Evolutionary conservation across 2,329 filamentous ascomycete genomes (phyloP).

Genomic region (Diaporthe longicolla): DNA sequence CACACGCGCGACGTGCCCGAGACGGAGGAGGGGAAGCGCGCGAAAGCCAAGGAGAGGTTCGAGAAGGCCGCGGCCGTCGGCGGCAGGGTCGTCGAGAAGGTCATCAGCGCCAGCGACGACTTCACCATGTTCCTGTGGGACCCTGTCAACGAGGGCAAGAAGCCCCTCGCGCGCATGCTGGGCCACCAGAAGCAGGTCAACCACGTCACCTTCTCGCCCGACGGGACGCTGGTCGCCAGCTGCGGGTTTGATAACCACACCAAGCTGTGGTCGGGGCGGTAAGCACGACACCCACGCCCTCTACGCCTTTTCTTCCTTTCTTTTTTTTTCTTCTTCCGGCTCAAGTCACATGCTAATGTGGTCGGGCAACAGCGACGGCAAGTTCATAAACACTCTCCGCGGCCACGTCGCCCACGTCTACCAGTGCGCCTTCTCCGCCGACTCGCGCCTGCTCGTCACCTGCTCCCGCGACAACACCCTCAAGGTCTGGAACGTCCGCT

Average conservation of each 20-base stretch:
- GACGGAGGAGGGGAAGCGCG: conserved; percentile 77
- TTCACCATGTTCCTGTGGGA: conserved; percentile 98
- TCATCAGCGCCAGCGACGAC: conserved; percentile 94
- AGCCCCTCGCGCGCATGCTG: conserved; percentile 89
- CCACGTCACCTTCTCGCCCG: conserved; percentile 93
- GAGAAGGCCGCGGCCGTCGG: conserved; percentile 81
- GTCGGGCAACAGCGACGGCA: conserved; percentile 72
- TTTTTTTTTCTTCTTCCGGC: too few species aligned
- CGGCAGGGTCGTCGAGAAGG: conserved; percentile 80
- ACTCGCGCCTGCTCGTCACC: conserved; percentile 90
- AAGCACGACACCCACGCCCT: conserved; percentile 53
- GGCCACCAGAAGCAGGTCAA: conserved; percentile 98
- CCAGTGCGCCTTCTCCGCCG: conserved; percentile 91
- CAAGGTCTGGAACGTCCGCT: conserved; percentile 93
- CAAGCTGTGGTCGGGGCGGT: conserved; percentile 87
- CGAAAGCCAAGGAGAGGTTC: conserved; percentile 85
- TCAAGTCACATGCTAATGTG: too few species aligned
- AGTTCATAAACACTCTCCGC: conserved; percentile 88
- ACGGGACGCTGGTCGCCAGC: conserved; percentile 88
- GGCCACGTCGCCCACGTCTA: conserved; percentile 94
- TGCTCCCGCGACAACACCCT: conserved; percentile 93
- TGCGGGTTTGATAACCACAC: conserved; percentile 95
- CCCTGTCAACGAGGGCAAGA: conserved; percentile 78
- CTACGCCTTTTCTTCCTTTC: too few species aligned
- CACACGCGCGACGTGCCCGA: conserved; percentile 79